Base-by-base conservation (phyloP, 1,139 yeast species). In the Scheffersomyces illinoinensis region DNA sequence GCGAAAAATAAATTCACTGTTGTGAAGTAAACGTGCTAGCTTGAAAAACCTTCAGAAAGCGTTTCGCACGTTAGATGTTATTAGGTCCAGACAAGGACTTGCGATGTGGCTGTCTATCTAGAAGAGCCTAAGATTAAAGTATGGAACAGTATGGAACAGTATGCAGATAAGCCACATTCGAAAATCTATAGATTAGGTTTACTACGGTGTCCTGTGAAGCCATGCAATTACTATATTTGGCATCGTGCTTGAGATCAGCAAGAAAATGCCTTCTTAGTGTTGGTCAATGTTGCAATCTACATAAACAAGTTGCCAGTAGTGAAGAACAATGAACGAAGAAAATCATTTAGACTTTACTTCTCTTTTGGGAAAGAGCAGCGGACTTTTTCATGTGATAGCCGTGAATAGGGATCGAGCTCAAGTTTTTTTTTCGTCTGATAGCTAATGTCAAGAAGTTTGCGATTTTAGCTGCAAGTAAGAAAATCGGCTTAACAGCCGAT, bases 401-500 rank as follows among this genome's bases (percentile, higher is more conserved):
- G 43, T 33, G 43, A 33, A 33, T 33, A 33, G 43, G 43, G 43
- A 33, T 33, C 43, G 17, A 33, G 17, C 10, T 12, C 14, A 33
- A 33, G 43, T 33, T 33, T 33, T 7, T 33, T 7, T 33, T 33
- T 12, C 10, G 43, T 33, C 3, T 10, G 43, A 12, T 33, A 33
- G 43, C 43, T 7, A 33, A 12, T 33, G 17, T 33, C 43, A 33
- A 5, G 10, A 33, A 12, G 43, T 7, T 10, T 33, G 43, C 43
- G 17, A 12, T 14, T 33, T 33, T 33, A 33, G 43, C 43, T 33
- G 43, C 43, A 33, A 33, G 43, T 33, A 12, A 12, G 17, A 10
- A 33, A 33, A 33, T 33, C 12, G 43, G 43, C 43, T 52, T 61
- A 74, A 58, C 72, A 67, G 14, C 79, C 79, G 23, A 79, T 79